Base-by-base conservation (phyloP, 805 yeast genomes). In the Saccharomycopsis capsularis region DNA sequence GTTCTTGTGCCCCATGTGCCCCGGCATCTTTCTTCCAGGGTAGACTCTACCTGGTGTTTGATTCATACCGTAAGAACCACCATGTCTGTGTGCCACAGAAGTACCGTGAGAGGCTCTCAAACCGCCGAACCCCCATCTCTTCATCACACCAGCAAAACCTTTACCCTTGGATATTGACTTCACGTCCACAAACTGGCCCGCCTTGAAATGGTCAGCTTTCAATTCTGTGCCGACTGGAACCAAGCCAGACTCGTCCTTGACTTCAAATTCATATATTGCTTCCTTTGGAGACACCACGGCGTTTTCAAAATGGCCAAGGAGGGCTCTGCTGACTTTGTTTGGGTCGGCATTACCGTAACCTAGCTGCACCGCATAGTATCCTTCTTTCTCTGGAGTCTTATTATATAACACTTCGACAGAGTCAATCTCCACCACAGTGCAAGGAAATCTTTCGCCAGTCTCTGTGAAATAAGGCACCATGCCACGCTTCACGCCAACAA, bases 21-120 rank as follows among this genome's bases (percentile, higher is more conserved):
- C 99, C 34, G 98, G 95, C 99, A 93, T 91, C 68, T 89, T 91
- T 70, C 87, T 90, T 22, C 97, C 98, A 15, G 97, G 98, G 54
- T 89, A 71, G 46, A 89, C 87, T 71, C 99, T 85, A 61, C 96
- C 97, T 13, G 99, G 99, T 54, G 87, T 84, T 57, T 93, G 95
- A 61, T 86, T 85, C 65, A 83, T 88, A 78, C 99, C 99, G 59
- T 85, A 89, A 29, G 97, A 90, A 76, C 99, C 99, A 60, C 95
- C 95, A 50, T 89, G 81, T 75, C 99, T 84, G 65, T 93, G 98
- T 34, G 91, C 83, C 44, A 77, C 71, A 25, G 99, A 87, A 23
- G 86, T 90, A 84, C 99, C 99, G 66, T 93, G 99, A 1, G 97
- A 75, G 4, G 97, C 97, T 39, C 79, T 77, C 65, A 85, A 78